Base-by-base conservation (phyloP, 2,329 filamentous ascomycete species). In the Aspergillus chevalieri region DNA sequence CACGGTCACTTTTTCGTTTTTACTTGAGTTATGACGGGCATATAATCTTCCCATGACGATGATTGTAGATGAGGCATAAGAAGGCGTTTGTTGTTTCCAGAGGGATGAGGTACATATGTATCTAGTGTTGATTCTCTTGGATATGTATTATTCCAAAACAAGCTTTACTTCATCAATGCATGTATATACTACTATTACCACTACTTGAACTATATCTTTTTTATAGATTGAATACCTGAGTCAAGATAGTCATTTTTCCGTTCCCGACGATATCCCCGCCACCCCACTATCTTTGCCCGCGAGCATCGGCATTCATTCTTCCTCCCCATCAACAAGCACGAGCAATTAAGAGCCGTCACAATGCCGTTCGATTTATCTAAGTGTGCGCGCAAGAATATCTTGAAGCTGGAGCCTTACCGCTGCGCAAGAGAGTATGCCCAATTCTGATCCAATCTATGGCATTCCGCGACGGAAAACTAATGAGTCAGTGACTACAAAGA, bases 401-500 rank as follows among this genome's bases (percentile, higher is more conserved):
- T 91, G 56, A 78, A 84, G 54, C 75, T 92, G 44, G 78, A 89
- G 63, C 87, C 87, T 36, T 92, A 92, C 65, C 83, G 87, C 50
- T 92, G 87, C 66, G 87, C 87, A 24, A 74, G 87, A 79, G 87
- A 92, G 87, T 89, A 74, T 71, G 84, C 72, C 46, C 50, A 22
- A 41, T 38, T 17, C n/a, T 6, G 17, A 34, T 19, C 46, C 48
- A 52, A 46, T 44, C 47, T 50, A 39, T 45, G 43, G 22, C 46
- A 12, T 48, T 49, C 41, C 22, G 34, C 46, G 49, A 46, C 54
- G 48, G 39, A 49, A 47, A 48, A 55, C 59, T 63, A 57, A 67
- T 55, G 55, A 60, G 46, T 64, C 65, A 94, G 89, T 75, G 93
- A 98, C 80, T 97, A 98, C 81, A 96, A 98, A 75, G 92, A 98